Conservation (phyloP, 2,329 filamentous ascomycete genomes). For the Bertia moriformis region DNA sequence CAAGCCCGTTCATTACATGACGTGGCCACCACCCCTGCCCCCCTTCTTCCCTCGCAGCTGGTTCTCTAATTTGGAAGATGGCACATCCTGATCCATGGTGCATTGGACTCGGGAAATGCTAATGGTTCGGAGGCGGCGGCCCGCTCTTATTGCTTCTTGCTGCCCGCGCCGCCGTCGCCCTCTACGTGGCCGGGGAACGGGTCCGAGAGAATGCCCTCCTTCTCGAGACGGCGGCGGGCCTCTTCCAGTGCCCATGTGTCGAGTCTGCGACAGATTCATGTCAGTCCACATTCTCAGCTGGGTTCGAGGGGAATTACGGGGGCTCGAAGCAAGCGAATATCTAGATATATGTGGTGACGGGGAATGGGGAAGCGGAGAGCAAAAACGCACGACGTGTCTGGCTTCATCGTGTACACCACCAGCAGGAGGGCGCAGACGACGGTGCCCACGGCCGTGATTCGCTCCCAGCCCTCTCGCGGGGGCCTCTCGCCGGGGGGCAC, state of each 20-base stretch:
- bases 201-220: slow-evolving; percentile 83
- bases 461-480: slow-evolving; percentile 92
- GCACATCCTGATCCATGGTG: too few species aligned
- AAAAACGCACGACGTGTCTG: slow-evolving; percentile 5
- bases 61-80: too few species aligned
- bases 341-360: slow-evolving; percentile 6
- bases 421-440: slow-evolving; percentile 3
- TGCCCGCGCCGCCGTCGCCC: too few species aligned
- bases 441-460: background rate
- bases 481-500: slow-evolving; percentile 91
- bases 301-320: background rate
- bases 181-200: slow-evolving; percentile 48
- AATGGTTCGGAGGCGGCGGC: too few species aligned
- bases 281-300: slow-evolving; percentile 12
- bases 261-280: slow-evolving; percentile 46
- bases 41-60: too few species aligned
- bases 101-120: too few species aligned
- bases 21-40: too few species aligned
- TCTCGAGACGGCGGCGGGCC: slow-evolving; percentile 84
- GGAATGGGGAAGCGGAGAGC: too few species aligned
- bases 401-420: slow-evolving; percentile 2
- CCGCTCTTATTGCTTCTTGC: too few species aligned
- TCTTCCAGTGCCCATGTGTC: slow-evolving; percentile 99
- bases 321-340: slow-evolving; percentile 1
- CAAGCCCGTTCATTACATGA: too few species aligned